Conservation (phyloP, 306 rosid species). For the Dalbergia cochinchinensis region DNA sequence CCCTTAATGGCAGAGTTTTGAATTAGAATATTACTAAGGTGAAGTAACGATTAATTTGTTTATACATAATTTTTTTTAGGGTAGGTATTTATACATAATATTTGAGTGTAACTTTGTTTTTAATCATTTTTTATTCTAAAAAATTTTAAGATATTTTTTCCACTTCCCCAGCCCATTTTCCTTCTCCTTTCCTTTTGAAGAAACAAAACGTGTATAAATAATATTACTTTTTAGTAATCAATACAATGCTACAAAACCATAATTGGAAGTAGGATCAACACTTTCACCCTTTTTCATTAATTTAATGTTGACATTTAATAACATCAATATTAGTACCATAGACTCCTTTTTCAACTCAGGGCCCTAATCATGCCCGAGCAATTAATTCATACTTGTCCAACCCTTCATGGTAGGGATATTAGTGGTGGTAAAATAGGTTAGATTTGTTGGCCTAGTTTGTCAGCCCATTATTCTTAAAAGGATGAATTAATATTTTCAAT, state of each 20-base stretch:
- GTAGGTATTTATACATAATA: too few relatives aligned
- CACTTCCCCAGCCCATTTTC: too few relatives aligned
- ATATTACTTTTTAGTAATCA: neutral
- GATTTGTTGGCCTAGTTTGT: too few relatives aligned
- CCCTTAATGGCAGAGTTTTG: neutral
- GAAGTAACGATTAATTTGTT: neutral
- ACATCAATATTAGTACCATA: neutral
- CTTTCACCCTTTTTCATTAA: neutral
- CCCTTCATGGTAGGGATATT: neutral
- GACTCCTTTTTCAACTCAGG: slow-evolving; percentile 16
- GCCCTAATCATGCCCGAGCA: neutral
- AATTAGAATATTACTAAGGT: neutral
- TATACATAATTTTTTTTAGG: too few relatives aligned
- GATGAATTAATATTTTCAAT: too few relatives aligned
- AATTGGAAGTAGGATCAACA: neutral
- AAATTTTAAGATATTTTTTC: too few relatives aligned
- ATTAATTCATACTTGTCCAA: neutral
- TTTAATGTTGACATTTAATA: neutral
- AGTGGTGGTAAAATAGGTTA: too few relatives aligned
- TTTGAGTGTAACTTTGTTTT: too few relatives aligned
- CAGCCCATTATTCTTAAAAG: too few relatives aligned
- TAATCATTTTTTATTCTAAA: too few relatives aligned
- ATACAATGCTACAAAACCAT: too few relatives aligned
- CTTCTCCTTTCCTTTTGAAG: neutral
- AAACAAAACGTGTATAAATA: neutral